These are phyloP conservation scores for Dissophora globulifera DNA, from an alignment of 192 early-diverging fungal species.

Conservation along the genomic window DNA sequence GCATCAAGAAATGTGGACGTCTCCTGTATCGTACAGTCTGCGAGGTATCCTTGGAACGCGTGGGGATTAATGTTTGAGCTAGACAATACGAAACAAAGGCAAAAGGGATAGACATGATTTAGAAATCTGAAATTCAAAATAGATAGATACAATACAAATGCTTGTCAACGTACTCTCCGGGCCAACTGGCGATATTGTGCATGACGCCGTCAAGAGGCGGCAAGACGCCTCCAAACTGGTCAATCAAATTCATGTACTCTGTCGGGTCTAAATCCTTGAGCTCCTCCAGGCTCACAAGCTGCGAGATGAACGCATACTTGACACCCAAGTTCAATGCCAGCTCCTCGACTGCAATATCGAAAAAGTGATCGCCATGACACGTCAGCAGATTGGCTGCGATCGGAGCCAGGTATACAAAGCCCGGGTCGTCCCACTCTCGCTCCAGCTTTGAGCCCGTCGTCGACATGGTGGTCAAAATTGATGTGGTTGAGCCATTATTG, in stretches of 20 bases:
- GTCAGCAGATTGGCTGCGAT: slow-evolving; percentile 41
- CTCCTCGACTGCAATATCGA: slow-evolving; percentile 40
- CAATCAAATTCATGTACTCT: slow-evolving; percentile 45
- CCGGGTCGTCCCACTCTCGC: slow-evolving; percentile 35
- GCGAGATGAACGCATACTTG: slow-evolving; percentile 49
- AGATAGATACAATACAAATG: background rate
- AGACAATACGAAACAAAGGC: background rate
- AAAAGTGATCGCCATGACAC: slow-evolving; percentile 42
- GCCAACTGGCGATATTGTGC: slow-evolving; percentile 52
- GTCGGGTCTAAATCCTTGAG: slow-evolving; percentile 51
- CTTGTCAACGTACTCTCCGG: slow-evolving; percentile 36
- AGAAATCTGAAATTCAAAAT: background rate
- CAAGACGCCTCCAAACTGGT: slow-evolving; percentile 39
- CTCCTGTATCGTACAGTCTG: slow-evolving; percentile 52
- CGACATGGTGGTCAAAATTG: slow-evolving; percentile 1
- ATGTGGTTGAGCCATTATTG: too few species aligned
- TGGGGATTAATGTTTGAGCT: slow-evolving; percentile 46
- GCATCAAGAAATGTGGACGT: slow-evolving; percentile 27
- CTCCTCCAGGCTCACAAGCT: slow-evolving; percentile 44
- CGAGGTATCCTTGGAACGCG: slow-evolving; percentile 48
- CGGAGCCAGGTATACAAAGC: slow-evolving; percentile 33
- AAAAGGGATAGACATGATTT: background rate
- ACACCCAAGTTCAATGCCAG: slow-evolving; percentile 31
- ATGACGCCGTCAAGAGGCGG: slow-evolving; percentile 49
- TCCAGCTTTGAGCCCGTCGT: slow-evolving; percentile 10